Percentiles rank a stretch among this genome's conserved stretches.
Evolutionary conservation across 2,329 filamentous ascomycete species (phyloP).

Genomic region (Colletotrichum gloeosporioides): DNA sequence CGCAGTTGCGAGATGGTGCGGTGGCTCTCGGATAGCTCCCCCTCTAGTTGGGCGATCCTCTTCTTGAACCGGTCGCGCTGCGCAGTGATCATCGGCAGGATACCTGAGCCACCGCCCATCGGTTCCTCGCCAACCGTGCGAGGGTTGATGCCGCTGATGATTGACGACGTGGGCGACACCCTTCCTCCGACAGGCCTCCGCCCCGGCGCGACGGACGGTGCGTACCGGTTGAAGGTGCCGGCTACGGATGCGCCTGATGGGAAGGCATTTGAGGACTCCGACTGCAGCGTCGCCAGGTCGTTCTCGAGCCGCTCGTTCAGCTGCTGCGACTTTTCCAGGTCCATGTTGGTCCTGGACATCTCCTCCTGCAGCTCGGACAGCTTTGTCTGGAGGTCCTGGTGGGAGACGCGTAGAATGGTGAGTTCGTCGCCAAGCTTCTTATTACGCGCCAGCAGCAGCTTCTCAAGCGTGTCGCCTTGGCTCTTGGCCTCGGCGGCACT

Average conservation of each 20-base stretch:
- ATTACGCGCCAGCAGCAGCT: conserved; percentile 88
- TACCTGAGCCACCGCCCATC: conserved; percentile 78
- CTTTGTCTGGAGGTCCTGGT: conserved; percentile 85
- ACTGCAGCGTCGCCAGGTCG: conserved; percentile 86
- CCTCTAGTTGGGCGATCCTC: conserved; percentile 88
- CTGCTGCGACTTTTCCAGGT: conserved; percentile 83
- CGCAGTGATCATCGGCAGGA: conserved; percentile 96
- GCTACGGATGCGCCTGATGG: conserved; percentile 92
- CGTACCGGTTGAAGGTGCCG: conserved; percentile 86
- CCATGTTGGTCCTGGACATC: conserved; percentile 80
- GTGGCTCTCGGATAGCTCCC: conserved; percentile 86
- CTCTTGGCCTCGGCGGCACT: conserved; percentile 59
- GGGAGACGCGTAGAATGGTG: conserved; percentile 89
- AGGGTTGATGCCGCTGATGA: conserved; percentile 95
- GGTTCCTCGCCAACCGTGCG: conserved; percentile 64
- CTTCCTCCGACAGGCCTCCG: conserved; percentile 71
- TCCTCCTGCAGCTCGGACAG: conserved; percentile 84
- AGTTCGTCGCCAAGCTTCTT: conserved; percentile 96
- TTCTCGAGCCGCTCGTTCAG: conserved; percentile 91
- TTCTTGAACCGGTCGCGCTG: conserved; percentile 99
- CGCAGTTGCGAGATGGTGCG: conserved; percentile 82
- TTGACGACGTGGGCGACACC: conserved; percentile 92
- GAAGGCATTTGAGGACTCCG: conserved; percentile 82
- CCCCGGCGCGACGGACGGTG: conserved; percentile 63
- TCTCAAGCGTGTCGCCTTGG: conserved; percentile 85